phyloP scores from a whole-genome alignment of 495 filamentous ascomycete species.

The Schizothecium vesticola region DNA sequence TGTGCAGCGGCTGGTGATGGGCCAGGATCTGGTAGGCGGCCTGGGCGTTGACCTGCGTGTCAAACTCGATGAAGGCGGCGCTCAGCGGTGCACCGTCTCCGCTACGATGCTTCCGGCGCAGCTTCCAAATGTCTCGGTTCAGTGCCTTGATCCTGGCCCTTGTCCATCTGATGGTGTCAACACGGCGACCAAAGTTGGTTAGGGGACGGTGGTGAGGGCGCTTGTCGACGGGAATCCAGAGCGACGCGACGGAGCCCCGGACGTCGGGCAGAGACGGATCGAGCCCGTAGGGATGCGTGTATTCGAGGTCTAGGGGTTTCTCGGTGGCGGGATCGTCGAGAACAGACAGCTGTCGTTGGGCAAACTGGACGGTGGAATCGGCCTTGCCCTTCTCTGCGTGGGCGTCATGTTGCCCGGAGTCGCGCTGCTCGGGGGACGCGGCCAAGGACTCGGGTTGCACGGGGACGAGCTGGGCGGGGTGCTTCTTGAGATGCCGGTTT shows the following conservation, averaged over 20 bases:
- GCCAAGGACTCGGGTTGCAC: background rate
- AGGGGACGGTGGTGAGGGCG: constrained; percentile 42
- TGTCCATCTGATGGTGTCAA: constrained; percentile 83
- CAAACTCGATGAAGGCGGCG: constrained; percentile 80
- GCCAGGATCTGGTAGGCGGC: constrained; percentile 73
- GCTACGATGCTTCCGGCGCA: constrained; percentile 42
- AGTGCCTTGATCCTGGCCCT: constrained; percentile 69
- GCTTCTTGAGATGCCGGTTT: constrained; percentile 39
- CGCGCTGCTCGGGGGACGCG: background rate
- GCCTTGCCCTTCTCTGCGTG: constrained; percentile 23
- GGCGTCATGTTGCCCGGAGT: constrained; percentile 10
- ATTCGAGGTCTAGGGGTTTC: constrained; percentile 20
- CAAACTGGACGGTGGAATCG: constrained; percentile 14
- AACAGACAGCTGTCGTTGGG: constrained; percentile 18
- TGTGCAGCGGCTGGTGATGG: constrained; percentile 75
- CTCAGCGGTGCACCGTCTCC: constrained; percentile 47
- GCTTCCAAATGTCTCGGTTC: constrained; percentile 63
- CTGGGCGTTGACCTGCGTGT: constrained; percentile 70
- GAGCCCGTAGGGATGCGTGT: constrained; percentile 37
- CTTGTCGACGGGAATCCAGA: constrained; percentile 67
- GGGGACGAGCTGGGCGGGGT: constrained; percentile 32
- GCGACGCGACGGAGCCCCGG: constrained; percentile 66
- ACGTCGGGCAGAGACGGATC: constrained; percentile 35
- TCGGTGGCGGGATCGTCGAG: constrained; percentile 13
- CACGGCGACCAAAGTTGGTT: constrained; percentile 50